Percentiles rank a stretch among this genome's conserved stretches.
phyloP scores from a whole-genome alignment of 2,329 filamentous ascomycete genomes.

The Colletotrichum sp. region DNA sequence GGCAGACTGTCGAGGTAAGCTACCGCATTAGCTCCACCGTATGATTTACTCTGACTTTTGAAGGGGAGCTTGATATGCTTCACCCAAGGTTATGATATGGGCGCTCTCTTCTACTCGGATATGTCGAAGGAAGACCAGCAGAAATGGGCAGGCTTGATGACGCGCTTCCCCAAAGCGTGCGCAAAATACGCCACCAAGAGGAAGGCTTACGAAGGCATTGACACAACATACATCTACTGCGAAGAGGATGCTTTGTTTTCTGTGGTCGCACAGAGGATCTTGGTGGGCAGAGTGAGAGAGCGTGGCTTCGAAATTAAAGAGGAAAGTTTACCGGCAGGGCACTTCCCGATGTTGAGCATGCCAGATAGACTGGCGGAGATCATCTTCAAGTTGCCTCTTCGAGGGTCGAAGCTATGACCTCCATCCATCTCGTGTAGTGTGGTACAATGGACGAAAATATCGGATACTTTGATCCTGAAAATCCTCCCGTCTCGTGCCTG shows the following conservation, averaged over 20 bases:
- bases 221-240: background rate
- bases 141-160: background rate
- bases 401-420: background rate
- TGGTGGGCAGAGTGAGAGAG: background rate
- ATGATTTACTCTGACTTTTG: background rate
- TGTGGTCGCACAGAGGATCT: background rate
- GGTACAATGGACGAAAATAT: background rate
- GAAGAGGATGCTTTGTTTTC: background rate
- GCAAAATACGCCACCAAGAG: background rate
- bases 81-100: background rate
- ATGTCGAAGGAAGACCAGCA: background rate
- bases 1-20: background rate
- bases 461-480: background rate
- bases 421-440: background rate
- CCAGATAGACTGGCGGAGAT: background rate
- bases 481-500: background rate
- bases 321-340: background rate
- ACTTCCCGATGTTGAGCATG: background rate
- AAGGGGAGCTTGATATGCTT: background rate
- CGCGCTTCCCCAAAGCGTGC: background rate
- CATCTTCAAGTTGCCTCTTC: background rate
- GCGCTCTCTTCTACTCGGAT: background rate
- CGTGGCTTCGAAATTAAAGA: background rate
- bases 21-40: no score
- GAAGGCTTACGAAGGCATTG: background rate